Evolutionary conservation across 768 basidiomycete genomes (phyloP), one percentile per base, ranked within the genome.

Genomic region (Chalciporus chontae): DNA sequence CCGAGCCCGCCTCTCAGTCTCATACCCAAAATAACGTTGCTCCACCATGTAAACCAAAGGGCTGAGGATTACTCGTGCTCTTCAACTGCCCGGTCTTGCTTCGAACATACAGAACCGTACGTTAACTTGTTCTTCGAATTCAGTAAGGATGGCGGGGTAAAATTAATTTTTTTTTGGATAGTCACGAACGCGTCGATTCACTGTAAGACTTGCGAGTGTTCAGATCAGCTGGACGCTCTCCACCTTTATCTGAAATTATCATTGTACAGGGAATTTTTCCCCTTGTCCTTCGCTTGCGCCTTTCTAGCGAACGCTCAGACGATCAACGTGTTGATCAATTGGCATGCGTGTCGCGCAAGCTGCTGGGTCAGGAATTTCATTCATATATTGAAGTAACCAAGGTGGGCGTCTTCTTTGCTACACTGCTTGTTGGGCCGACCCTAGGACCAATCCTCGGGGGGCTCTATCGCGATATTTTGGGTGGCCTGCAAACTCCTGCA

Each of bases 401-500:
- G 21, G 40, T 92, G 78, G 90, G 90, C 1, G 71, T 90, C 8
- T 92, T 84, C 67, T 91, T 87, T 56, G 81, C 83, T 11, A 83
- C 90, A 15, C 89, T 89, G 0, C 76, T 91, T 17, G 77, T 93
- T 17, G 90, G 89, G 3, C 81, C 83, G 8, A 76, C 78, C n/a
- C 56, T 88, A 4, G 87, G 86, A 0, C 85, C 87, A 5, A 75
- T 90, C 17, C 56, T 90, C 40, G 89, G 89, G 2, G 88, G 89
- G 0, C 75, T 4, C 68, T 90, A 3, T 83, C 87, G 0, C 73
- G 82, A 46, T 77, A 72, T 0, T 84, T 84, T 65, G 76, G 73
- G 45, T 95, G 94, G 93, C 78, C 88, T 32, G 80, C 84, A 8
- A 80, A 82, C 0, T 91, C 78, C 88, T 32, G 80, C 84, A 8